phyloP scores from a whole-genome alignment of 2,329 filamentous ascomycete genomes.

The Fusarium robinianum region DNA sequence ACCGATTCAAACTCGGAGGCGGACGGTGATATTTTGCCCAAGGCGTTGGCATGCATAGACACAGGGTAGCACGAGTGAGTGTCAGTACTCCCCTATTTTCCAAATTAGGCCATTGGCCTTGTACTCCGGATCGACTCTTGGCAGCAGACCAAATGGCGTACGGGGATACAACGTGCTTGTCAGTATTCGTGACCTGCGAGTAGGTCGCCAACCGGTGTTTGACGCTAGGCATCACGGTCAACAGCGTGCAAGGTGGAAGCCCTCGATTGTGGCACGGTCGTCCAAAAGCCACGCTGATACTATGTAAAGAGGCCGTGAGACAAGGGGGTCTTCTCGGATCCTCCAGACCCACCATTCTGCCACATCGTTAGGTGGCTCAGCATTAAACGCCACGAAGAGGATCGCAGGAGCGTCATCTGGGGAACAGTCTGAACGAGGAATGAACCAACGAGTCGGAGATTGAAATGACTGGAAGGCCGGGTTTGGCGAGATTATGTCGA shows the following conservation, averaged over 20 bases:
- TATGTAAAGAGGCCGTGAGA: constrained; percentile 15
- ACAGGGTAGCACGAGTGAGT: too few species aligned
- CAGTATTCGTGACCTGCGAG: too few species aligned
- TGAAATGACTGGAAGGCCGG: background rate
- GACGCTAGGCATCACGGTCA: constrained; percentile 6
- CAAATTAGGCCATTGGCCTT: too few species aligned
- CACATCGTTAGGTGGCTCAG: constrained; percentile 14
- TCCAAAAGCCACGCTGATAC: constrained; percentile 19
- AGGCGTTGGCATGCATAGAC: too few species aligned
- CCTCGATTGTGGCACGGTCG: constrained; percentile 14
- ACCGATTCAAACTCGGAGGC: too few species aligned
- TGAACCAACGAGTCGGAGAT: constrained; percentile 1
- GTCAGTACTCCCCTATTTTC: too few species aligned
- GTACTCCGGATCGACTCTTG: too few species aligned
- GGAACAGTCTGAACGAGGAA: background rate
- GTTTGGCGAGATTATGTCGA: background rate
- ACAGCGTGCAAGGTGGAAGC: too few species aligned
- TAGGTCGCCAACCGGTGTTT: constrained; percentile 11
- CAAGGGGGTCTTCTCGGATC: constrained; percentile 7
- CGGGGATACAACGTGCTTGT: too few species aligned
- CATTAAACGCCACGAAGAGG: constrained; percentile 3
- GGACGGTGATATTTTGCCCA: too few species aligned
- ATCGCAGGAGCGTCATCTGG: constrained; percentile 3
- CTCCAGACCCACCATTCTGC: constrained; percentile 9
- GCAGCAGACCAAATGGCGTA: too few species aligned